Evolutionary conservation across 352 stramenopile genomes (phyloP), one percentile per base, ranked within the genome.

Genomic region (Globisporangium perplexum): DNA sequence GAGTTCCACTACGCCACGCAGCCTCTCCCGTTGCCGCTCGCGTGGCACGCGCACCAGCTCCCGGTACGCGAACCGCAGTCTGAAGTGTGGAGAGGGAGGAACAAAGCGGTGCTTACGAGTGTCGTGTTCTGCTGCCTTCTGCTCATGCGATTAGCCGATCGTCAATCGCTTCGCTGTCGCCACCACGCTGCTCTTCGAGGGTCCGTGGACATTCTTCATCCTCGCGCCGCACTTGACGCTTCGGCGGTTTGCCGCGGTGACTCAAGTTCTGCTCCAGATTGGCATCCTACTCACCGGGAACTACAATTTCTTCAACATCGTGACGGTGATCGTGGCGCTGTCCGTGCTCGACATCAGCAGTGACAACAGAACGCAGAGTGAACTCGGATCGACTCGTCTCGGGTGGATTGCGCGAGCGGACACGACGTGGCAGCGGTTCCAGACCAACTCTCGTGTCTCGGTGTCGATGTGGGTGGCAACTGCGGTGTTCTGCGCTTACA

Each of bases 291-390:
- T 89, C 24, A 96, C 88, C 14, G 90, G 93, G 7, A 97, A 95
- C 66, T 98, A 97, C 72, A 97, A 94, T 49, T 97, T 96, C 52
- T 97, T 98, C 76, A 98, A 98, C 66, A 7, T 96, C 6, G 68
- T 98, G 41, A 97, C 92, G 0, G 70, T 91, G 12, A 28, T 75
- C 11, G 42, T 83, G 44, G 70, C 69, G 14, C 45, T 64, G 7
- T 39, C 66, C 10, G 33, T 72, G 33, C 46, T 85, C n/a, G 71
- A 85, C 33, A 23, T 67, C 1, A 31, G 24, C 30, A 5, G 8
- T 26, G 17, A 1, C 2, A 17, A 38, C 12, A 20, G 1, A 6
- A 38, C 20, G n/a, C 15, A 24, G 8, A 17, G 22, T n/a, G 24
- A 2, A 50, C 7, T 30, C 20, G 26, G 24, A 28, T 59, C 42